phyloP scores from a whole-genome alignment of 2,329 filamentous ascomycete genomes.

The Hymenoscyphus fraxineus region DNA sequence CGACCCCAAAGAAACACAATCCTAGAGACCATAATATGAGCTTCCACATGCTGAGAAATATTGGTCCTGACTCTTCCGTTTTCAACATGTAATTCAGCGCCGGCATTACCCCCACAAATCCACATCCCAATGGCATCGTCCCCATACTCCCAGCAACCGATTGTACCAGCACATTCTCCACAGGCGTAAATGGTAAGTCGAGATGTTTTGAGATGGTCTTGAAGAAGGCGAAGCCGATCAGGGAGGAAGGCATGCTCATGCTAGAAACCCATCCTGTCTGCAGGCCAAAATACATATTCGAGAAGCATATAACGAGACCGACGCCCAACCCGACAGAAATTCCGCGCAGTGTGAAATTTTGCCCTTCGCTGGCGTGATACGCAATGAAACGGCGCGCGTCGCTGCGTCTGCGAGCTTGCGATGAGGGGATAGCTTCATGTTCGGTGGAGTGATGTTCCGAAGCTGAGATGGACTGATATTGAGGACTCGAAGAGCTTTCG shows the following conservation, averaged over 20 bases:
- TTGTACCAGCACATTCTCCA: slow-evolving; percentile 96
- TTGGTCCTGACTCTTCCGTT: slow-evolving; percentile 71
- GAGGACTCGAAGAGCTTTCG: slow-evolving; percentile 2
- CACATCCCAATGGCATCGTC: slow-evolving; percentile 93
- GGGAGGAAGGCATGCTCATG: slow-evolving; percentile 94
- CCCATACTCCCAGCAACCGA: slow-evolving; percentile 93
- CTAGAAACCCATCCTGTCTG: slow-evolving; percentile 78
- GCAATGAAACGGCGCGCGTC: slow-evolving; percentile 31
- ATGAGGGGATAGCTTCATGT: slow-evolving; percentile 3
- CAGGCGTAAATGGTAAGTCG: slow-evolving; percentile 78
- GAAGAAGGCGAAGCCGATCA: slow-evolving; percentile 95
- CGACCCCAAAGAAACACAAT: slow-evolving; percentile 92
- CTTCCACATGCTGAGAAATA: slow-evolving; percentile 69
- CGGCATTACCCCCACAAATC: slow-evolving; percentile 91
- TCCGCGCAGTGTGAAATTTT: slow-evolving; percentile 81
- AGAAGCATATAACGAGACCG: slow-evolving; percentile 88
- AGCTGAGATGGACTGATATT: slow-evolving; percentile 13
- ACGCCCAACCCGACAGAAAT: slow-evolving; percentile 76
- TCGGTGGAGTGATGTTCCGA: slow-evolving; percentile 7
- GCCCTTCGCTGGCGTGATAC: slow-evolving; percentile 36
- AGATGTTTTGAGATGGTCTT: slow-evolving; percentile 70
- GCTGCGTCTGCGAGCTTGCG: slow-evolving; percentile 24
- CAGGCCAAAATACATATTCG: slow-evolving; percentile 98
- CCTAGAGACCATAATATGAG: slow-evolving; percentile 88
- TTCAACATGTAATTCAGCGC: slow-evolving; percentile 83